phyloP scores from a whole-genome alignment of 768 basidiomycete species.

The Piloderma croceum region DNA sequence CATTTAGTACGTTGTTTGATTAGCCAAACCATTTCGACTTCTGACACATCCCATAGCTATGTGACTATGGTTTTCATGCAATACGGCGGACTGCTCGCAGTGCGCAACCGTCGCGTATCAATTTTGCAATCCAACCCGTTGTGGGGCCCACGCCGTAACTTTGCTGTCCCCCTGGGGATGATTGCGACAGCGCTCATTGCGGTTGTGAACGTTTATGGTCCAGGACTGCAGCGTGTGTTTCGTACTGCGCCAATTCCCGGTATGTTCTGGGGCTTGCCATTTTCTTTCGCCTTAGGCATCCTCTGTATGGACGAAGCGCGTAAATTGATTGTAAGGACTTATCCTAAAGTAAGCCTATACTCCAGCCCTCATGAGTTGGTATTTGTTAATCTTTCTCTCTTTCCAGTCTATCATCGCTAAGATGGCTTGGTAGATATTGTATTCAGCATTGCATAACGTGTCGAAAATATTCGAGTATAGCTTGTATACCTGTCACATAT shows the following conservation, averaged over 20 bases:
- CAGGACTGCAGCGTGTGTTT: slow-evolving; percentile 39
- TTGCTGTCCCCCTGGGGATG: slow-evolving; percentile 34
- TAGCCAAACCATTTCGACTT: not conserved
- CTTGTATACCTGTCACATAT: too few relatives aligned
- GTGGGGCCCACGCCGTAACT: slow-evolving; percentile 43
- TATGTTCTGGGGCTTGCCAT: slow-evolving; percentile 46
- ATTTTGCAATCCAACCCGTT: slow-evolving; percentile 39
- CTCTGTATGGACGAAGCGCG: slow-evolving; percentile 39
- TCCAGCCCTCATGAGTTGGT: slow-evolving; percentile 7
- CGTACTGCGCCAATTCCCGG: slow-evolving; percentile 37
- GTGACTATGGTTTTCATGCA: slow-evolving; percentile 45
- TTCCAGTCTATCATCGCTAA: slow-evolving; percentile 31
- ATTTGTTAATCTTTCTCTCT: not conserved
- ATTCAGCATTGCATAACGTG: too few relatives aligned
- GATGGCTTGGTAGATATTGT: slow-evolving; percentile 38
- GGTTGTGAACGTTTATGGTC: slow-evolving; percentile 39
- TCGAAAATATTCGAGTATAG: too few relatives aligned
- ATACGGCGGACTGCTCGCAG: slow-evolving; percentile 37
- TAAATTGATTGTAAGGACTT: slow-evolving; percentile 39
- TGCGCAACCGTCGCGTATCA: slow-evolving; percentile 41
- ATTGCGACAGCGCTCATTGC: slow-evolving; percentile 37
- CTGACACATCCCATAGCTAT: slow-evolving; percentile 26
- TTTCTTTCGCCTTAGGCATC: slow-evolving; percentile 37
- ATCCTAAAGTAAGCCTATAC: slow-evolving; percentile 34
- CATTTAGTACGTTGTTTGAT: slow-evolving; percentile 31